Conservation (phyloP, 768 basidiomycete genomes). For the Boletus bicolor region DNA sequence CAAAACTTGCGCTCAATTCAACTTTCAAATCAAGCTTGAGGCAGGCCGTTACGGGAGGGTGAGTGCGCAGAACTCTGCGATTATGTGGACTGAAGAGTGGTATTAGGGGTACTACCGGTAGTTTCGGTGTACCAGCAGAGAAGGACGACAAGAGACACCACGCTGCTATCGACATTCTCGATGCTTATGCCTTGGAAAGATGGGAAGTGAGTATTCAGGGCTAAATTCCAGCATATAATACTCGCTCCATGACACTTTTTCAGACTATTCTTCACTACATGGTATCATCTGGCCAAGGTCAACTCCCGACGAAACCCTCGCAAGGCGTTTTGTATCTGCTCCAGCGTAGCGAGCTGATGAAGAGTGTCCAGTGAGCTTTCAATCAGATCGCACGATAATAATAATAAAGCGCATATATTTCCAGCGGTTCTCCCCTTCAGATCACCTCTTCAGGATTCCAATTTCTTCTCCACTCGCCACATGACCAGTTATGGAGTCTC, state of each 20-base stretch:
- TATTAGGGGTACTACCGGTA: conserved; percentile 68
- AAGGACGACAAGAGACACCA: conserved; percentile 57
- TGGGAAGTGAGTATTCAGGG: conserved; percentile 69
- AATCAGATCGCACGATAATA: background rate
- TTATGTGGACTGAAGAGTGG: conserved; percentile 5
- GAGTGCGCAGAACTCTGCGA: conserved; percentile 25
- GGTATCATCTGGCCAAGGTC: conserved; percentile 89
- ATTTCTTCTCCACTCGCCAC: conserved; percentile 90
- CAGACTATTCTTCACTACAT: conserved; percentile 97
- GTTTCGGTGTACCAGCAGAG: conserved; percentile 78
- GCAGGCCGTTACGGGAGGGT: conserved; percentile 89
- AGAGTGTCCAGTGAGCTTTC: conserved; percentile 53
- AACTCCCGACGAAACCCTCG: conserved; percentile 71
- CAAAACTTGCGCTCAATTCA: conserved; percentile 65
- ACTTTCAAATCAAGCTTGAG: conserved; percentile 79
- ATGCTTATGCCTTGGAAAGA: conserved; percentile 78
- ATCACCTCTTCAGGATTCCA: conserved; percentile 97
- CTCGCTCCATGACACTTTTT: background rate
- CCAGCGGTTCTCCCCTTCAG: conserved; percentile 55
- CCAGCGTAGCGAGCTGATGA: conserved; percentile 85
- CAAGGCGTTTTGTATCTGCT: conserved; percentile 82
- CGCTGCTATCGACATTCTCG: conserved; percentile 59
- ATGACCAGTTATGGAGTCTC: conserved; percentile 93
- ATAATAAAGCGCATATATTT: background rate
- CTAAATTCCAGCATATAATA: background rate